These are phyloP conservation scores for Scolecobasidium constrictum DNA, from an alignment of 2,329 filamentous ascomycete species.

Conservation along the genomic window DNA sequence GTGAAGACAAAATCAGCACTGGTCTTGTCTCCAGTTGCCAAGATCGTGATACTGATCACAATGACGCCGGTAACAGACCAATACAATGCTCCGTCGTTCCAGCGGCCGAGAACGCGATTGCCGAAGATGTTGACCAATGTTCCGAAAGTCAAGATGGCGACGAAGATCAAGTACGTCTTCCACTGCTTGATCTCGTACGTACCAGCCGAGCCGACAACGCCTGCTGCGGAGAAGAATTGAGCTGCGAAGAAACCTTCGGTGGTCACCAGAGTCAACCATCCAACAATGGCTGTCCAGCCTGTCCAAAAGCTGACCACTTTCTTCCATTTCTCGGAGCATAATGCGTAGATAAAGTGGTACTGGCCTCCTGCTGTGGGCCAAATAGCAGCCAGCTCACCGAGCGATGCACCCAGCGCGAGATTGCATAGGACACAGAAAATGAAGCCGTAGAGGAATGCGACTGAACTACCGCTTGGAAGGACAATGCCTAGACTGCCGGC, in stretches of 20 bases:
- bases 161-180: conserved; percentile 34
- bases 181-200: conserved; percentile 26
- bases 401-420: conserved; percentile 29
- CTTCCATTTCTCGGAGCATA: conserved; percentile 29
- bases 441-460: conserved; percentile 35
- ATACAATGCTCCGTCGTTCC: conserved; percentile 47
- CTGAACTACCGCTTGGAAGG: conserved; percentile 23
- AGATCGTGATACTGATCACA: conserved; percentile 57
- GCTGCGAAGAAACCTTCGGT: conserved; percentile 34
- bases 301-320: conserved; percentile 31
- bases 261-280: conserved; percentile 36
- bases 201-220: conserved; percentile 29
- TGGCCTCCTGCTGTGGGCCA: conserved; percentile 39
- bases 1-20: conserved; percentile 54
- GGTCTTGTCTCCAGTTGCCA: conserved; percentile 56
- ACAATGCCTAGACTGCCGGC: conserved; percentile 31
- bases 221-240: conserved; percentile 33
- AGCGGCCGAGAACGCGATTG: conserved; percentile 25
- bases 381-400: conserved; percentile 33
- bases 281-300: conserved; percentile 36
- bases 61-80: conserved; percentile 61
- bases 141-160: conserved; percentile 27
- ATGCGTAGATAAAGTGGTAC: conserved; percentile 29
- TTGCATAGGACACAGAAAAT: conserved; percentile 36
- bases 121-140: conserved; percentile 31